Conservation (phyloP, 164 flowering plant genomes). For the Piper longum region DNA sequence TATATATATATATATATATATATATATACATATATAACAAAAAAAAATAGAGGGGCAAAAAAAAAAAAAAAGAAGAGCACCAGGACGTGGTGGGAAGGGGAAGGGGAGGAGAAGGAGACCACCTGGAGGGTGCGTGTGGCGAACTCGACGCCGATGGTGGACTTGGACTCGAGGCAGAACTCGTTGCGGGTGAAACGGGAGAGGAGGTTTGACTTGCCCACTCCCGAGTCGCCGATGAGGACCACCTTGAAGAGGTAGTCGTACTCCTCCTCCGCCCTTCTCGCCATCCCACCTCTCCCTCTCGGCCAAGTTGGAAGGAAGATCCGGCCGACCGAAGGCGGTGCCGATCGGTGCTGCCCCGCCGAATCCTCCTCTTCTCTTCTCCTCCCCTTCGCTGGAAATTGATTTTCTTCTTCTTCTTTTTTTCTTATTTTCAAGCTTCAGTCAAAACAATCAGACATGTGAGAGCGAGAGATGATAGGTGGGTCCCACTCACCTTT, state of each 20-base stretch:
- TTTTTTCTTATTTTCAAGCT: too few relatives aligned
- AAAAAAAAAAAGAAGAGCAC: not conserved
- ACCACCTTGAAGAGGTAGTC: slow-evolving; percentile 56
- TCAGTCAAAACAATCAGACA: too few relatives aligned
- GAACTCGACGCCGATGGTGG: slow-evolving; percentile 72
- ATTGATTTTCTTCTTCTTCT: too few relatives aligned
- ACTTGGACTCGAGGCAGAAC: slow-evolving; percentile 63
- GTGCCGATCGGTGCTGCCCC: too few relatives aligned
- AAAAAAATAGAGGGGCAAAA: not conserved
- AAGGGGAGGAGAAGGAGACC: slow-evolving; percentile 2
- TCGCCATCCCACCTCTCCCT: slow-evolving; percentile 16
- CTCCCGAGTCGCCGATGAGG: slow-evolving; percentile 11
- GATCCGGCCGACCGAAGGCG: too few relatives aligned
- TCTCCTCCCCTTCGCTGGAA: too few relatives aligned
- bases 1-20: too few relatives aligned
- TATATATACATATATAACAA: too few relatives aligned
- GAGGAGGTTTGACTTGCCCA: slow-evolving; percentile 12
- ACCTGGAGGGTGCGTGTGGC: slow-evolving; percentile 67
- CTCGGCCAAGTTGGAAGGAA: too few relatives aligned
- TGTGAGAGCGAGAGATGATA: too few relatives aligned
- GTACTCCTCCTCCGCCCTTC: slow-evolving; percentile 49
- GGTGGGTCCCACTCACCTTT: too few relatives aligned
- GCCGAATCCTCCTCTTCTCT: too few relatives aligned
- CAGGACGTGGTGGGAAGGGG: not conserved
- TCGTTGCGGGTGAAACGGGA: slow-evolving; percentile 36